phyloP scores from a whole-genome alignment of 257 asterid genomes.

The Cordia subcordata region DNA sequence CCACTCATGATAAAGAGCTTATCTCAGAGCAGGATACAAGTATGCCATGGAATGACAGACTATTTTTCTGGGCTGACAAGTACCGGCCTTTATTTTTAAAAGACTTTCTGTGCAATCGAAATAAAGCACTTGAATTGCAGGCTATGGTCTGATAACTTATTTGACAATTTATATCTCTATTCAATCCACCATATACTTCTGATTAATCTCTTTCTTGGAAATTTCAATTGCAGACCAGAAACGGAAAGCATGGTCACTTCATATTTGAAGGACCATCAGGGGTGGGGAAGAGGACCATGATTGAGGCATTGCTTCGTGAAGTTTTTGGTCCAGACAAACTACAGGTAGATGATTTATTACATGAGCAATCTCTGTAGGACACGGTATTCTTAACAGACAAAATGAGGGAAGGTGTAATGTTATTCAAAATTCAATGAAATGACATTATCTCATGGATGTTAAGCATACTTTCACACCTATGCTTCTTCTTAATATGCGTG shows the following conservation, averaged over 20 bases:
- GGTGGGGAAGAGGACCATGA: conserved; percentile 91
- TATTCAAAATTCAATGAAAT: too few species aligned
- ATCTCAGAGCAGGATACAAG: conserved; percentile 12
- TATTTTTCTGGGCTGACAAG: conserved; percentile 53
- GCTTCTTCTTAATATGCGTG: too few species aligned
- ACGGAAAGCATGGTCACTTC: conserved; percentile 39
- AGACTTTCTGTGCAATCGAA: conserved; percentile 61
- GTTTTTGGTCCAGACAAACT: conserved; percentile 48
- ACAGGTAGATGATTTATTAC: conserved; percentile 37
- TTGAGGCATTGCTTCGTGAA: conserved; percentile 67
- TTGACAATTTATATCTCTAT: background rate
- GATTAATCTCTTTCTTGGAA: background rate
- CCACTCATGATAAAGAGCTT: background rate
- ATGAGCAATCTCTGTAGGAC: too few species aligned
- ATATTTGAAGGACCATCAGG: conserved; percentile 81
- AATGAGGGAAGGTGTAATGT: too few species aligned
- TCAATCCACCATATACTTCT: background rate
- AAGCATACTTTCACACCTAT: too few species aligned
- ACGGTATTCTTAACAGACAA: too few species aligned
- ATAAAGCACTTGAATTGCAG: conserved; percentile 47
- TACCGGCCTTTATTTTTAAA: conserved; percentile 52
- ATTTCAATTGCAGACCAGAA: conserved; percentile 24
- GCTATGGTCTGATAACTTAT: conserved; percentile 19
- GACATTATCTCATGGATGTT: too few species aligned
- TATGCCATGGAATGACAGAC: conserved; percentile 17